A percentile compares a stretch with the other conserved stretches of the same genome.
phyloP scores from a whole-genome alignment of 768 basidiomycete species.

The Leccinum longicurvipes region DNA sequence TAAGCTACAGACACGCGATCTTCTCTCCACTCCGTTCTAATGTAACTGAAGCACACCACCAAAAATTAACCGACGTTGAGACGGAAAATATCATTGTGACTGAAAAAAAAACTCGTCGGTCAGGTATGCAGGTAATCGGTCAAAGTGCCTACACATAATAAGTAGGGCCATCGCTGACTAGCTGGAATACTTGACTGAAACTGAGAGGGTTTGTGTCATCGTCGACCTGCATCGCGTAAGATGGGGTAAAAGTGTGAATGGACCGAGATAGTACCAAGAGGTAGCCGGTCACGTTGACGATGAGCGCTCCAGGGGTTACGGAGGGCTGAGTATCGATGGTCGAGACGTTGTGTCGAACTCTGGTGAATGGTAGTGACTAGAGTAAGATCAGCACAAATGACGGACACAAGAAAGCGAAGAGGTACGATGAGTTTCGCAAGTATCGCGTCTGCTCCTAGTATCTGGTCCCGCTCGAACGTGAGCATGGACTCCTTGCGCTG shows the following conservation, averaged over 20 bases:
- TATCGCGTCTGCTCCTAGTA: constrained; percentile 56
- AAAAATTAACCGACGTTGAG: constrained; percentile 60
- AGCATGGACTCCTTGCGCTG: constrained; percentile 85
- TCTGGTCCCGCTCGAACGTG: constrained; percentile 66
- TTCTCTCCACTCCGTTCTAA: constrained; percentile 13
- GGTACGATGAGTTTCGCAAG: constrained; percentile 71
- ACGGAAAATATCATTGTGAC: constrained; percentile 89
- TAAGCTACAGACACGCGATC: constrained; percentile 10
- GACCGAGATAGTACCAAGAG: constrained; percentile 57
- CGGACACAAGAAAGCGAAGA: not conserved
- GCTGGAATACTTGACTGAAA: constrained; percentile 93
- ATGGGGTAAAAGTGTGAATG: not conserved
- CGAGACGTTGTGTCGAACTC: constrained; percentile 74
- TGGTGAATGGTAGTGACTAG: constrained; percentile 75
- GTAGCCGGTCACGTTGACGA: constrained; percentile 88
- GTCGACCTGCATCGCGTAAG: constrained; percentile 59
- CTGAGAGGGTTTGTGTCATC: constrained; percentile 74
- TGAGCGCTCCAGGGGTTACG: constrained; percentile 45
- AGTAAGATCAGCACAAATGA: not conserved
- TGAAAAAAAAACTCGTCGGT: constrained; percentile 27
- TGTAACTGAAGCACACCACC: not conserved
- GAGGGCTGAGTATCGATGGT: constrained; percentile 92
- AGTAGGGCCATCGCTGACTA: constrained; percentile 66
- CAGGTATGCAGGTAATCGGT: not conserved
- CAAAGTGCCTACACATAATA: constrained; percentile 76